Conservation (phyloP, 75 land plant species). For the Selaginella tamariscina region DNA sequence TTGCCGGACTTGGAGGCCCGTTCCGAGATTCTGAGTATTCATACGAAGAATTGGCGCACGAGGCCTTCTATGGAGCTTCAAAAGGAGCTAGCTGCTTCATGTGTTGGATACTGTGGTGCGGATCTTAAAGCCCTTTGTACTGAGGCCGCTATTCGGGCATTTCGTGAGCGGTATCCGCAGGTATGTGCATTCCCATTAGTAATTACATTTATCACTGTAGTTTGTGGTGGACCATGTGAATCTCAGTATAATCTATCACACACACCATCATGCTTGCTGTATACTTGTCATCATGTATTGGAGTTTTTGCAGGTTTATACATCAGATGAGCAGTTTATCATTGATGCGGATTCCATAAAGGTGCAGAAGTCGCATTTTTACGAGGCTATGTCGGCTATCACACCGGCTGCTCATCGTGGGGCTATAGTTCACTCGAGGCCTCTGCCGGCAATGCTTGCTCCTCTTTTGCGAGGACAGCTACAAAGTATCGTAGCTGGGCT, state of each 20-base stretch:
- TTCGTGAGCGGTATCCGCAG: conserved; percentile 89
- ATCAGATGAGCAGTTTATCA: conserved; percentile 87
- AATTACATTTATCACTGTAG: too few species aligned
- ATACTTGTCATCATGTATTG: conserved; percentile 23
- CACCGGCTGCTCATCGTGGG: conserved; percentile 96
- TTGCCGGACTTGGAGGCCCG: conserved; percentile 87
- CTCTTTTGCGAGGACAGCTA: conserved; percentile 63
- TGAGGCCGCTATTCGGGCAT: conserved; percentile 96
- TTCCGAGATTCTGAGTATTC: conserved; percentile 74
- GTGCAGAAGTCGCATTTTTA: conserved; percentile 72
- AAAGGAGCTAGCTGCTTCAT: conserved; percentile 78
- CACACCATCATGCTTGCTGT: too few species aligned
- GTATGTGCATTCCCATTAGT: too few species aligned
- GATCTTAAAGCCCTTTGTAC: conserved; percentile 92
- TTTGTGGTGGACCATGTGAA: too few species aligned
- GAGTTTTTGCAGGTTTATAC: background rate
- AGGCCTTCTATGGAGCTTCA: conserved; percentile 60
- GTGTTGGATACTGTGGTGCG: conserved; percentile 99
- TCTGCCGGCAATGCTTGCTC: conserved; percentile 55
- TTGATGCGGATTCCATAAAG: conserved; percentile 76
- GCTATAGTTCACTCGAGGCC: conserved; percentile 75
- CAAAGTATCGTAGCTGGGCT: conserved; percentile 38
- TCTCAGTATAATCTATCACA: too few species aligned
- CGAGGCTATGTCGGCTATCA: conserved; percentile 88
- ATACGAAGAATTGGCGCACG: conserved; percentile 84